Base-by-base conservation (phyloP, 768 basidiomycete genomes). In the Cystofilobasidium bisporidii region DNA sequence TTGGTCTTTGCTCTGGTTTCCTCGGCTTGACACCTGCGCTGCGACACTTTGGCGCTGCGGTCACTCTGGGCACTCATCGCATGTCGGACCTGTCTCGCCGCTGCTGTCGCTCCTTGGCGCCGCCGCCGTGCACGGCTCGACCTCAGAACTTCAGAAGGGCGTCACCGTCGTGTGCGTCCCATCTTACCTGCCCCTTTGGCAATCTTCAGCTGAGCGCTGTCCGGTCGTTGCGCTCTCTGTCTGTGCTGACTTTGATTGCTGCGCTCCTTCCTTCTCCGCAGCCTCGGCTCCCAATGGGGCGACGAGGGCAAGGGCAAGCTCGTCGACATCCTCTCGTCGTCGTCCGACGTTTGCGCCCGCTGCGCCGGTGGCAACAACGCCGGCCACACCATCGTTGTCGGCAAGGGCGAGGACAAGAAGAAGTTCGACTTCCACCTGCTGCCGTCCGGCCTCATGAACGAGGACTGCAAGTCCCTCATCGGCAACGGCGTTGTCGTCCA, bases 311-410 rank as follows among this genome's bases (percentile, higher is more conserved):
- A 79, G 69, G 78, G 78, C 32, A 98, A 99, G 80, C 85, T 99
- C 65, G 96, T 96, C 67, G 96, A 99, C 77, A 91, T 99, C 75
- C 83, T 99, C 71, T 84, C 92, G 45, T 89, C 87, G 18, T 84
- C 93, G 50, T 82, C 84, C 68, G 96, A 99, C 77, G 77, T 98
- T 75, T 98, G 93, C 74, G 94, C 92, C 24, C 84, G 96, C 57
- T 97, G 91, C 76, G 96, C 96, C 17, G 96, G 96, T 18, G 96
- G 96, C 15, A 98, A 97, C 80, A 99, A 99, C 76, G 96, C 96
- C 28, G 96, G 96, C 2, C 96, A 99, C 79, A 98, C 96, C 28
- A 97, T 99, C 77, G 87, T 99, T 71, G 89, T 85, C 64, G 83
- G 84, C 15, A 82, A 85, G 56, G 83, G 89, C 69, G 83, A 83